Conservation (phyloP, 139 green algal species). For the Chlamydomonas applanata region DNA sequence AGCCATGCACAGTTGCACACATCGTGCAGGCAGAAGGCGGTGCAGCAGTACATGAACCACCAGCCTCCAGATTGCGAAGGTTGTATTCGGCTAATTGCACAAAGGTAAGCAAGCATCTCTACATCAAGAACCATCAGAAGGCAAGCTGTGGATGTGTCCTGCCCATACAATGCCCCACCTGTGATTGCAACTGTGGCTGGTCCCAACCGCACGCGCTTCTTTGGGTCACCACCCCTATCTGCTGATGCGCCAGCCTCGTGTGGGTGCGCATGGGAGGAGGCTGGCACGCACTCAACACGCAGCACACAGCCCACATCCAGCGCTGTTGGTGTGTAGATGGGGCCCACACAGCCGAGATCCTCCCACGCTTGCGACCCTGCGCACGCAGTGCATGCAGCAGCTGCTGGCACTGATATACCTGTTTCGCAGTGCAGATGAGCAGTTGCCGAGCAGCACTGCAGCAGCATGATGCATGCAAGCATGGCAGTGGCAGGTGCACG, state of each 20-base stretch:
- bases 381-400: too few species aligned
- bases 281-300: slow-evolving; percentile 63
- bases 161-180: background rate
- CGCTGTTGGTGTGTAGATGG: slow-evolving; percentile 52
- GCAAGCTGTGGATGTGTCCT: background rate
- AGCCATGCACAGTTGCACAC: background rate
- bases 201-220: slow-evolving; percentile 1
- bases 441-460: too few species aligned
- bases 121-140: background rate
- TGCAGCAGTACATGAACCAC: too few species aligned
- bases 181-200: background rate
- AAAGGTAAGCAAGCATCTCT: too few species aligned
- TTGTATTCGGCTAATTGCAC: too few species aligned
- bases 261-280: background rate
- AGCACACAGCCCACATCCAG: slow-evolving; percentile 62
- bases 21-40: too few species aligned
- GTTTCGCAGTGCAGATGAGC: too few species aligned
- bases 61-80: too few species aligned
- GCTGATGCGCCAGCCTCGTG: background rate
- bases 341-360: slow-evolving; percentile 31
- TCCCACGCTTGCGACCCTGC: slow-evolving; percentile 27
- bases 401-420: too few species aligned
- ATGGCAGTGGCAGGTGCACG: too few species aligned
- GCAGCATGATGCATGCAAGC: too few species aligned
- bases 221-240: background rate